Evolutionary conservation across 2,329 filamentous ascomycete species (phyloP), one percentile per base, ranked within the genome.

Genomic region (Hypocreales sp.): DNA sequence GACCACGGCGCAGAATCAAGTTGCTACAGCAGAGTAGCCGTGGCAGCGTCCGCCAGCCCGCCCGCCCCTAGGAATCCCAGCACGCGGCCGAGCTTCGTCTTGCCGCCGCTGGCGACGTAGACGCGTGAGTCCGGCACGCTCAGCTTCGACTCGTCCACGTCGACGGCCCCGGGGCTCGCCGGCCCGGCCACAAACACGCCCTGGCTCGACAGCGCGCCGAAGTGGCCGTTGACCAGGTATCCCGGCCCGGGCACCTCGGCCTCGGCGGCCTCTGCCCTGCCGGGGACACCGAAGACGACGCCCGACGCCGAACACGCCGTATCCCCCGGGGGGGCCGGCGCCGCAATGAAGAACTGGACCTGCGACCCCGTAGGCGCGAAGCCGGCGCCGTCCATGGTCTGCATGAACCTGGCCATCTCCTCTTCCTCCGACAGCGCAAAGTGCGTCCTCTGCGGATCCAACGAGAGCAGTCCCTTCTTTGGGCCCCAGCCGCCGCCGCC

Each of bases 401-500:
- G 51, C 36, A 71, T 61, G 34, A 73, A 71, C 34, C 50, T 55
- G 20, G 64, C 53, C 37, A 75, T 56, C 27, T 61, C 55, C 13
- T 67, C 60, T 19, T 70, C 55, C 21, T 64, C 60, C 1, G 53
- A 46, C 1, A 47, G 27, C 7, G 58, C 45, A 12, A 55, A 54
- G 39, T 68, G 67, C 13, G 48, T 58, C 11, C 58, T 63, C 36
- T 81, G 66, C 4, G 82, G 79, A 42, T 90, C 81, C 4, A 92
- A 60, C 5, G 81, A 82, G 4, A 92, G 55, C 1, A 92, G 56
- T 1, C 82, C 82, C 40, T 78, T 72, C 47, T 87, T 90, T 30
- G 67, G 60, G 11, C 82, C 82, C 82, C 82, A 92, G 13, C 82
- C 82, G 22, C 82, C 82, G 24, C 82, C 82, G 5, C 82, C 82